Base-by-base conservation (phyloP, 352 stramenopile species). In the Albugo candida region DNA sequence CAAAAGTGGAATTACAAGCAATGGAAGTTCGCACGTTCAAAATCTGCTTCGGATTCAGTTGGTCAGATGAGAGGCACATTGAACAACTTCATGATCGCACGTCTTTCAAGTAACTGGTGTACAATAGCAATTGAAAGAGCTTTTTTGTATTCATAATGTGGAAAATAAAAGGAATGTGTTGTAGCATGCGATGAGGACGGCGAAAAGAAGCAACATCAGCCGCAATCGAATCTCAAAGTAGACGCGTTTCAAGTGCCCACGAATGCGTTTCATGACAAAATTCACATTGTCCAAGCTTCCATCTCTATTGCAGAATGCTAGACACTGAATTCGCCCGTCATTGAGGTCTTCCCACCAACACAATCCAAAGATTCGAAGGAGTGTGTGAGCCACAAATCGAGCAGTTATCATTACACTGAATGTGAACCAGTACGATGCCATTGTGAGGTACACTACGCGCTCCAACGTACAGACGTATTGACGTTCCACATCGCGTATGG, bases 11-110 rank as follows among this genome's bases (percentile, higher is more conserved):
- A 42, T 54, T 97, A 10, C 63, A 85, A 41, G 64, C 91, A 16
- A 93, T 97, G 61, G 87, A 97, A 48, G 92, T 98, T 43, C 76
- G 83, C 48, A 94, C 85, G 0, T 98, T 96, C 64, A 68, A 76
- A 42, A 49, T 91, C 40, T 74, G 63, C 49, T 83, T 85, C 46
- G 45, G 18, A 64, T 35, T 37, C 3, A 1, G 11, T 5, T 1
- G 39, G 6, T 41, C 38, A 0, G 47, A 47, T 13, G 47, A 47
- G 0, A n/a, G 16, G 41, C 52, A 45, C 13, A 37, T 74, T 10
- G 37, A 50, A 34, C 52, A 60, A n/a, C 20, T 70, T 49, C 56
- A 60, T 11, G 56, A 71, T 13, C 50, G 70, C 10, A 59, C 70
- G 10, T 59, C 63, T 1, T 14, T 63, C 17, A 53, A 71, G 46